A percentile compares a stretch with the other conserved stretches of the same genome.
phyloP scores from a whole-genome alignment of 208 protist species.

The Wallacemonas sp. region DNA sequence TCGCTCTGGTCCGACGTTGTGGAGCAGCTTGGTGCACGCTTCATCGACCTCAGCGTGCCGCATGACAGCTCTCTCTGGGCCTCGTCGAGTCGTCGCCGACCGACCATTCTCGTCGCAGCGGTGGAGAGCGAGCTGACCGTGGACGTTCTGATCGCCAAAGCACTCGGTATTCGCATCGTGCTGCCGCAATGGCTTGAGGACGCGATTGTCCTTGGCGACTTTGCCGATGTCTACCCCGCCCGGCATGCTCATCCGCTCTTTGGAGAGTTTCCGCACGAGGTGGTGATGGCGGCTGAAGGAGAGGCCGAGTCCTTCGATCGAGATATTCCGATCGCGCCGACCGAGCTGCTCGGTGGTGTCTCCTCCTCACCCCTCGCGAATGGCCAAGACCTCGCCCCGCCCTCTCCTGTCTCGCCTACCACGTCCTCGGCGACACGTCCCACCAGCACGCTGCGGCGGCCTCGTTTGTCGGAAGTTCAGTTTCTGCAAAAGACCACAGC shows the following conservation, averaged over 20 bases:
- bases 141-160: constrained; percentile 48
- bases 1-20: constrained; percentile 53
- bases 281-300: not conserved
- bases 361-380: not conserved
- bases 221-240: constrained; percentile 34
- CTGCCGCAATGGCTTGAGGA: constrained; percentile 75
- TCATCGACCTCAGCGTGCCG: constrained; percentile 9
- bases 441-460: too few species aligned
- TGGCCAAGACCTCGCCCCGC: not conserved
- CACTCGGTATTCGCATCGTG: constrained; percentile 60
- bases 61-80: too few species aligned
- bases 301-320: not conserved
- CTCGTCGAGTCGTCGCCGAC: too few species aligned
- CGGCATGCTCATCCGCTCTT: constrained; percentile 39
- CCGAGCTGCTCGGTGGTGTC: not conserved
- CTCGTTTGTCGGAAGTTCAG: constrained; percentile 11
- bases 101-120: not conserved
- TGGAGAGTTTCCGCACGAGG: too few species aligned
- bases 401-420: too few species aligned
- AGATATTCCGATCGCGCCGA: too few species aligned
- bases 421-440: too few species aligned
- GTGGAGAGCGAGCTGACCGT: constrained; percentile 40
- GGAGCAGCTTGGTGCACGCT: constrained; percentile 51
- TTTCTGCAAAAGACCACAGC: constrained; percentile 14
- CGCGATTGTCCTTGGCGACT: constrained; percentile 49